Evolutionary conservation across 805 yeast genomes (phyloP).

Genomic region (Hanseniaspora mollemarum): DNA sequence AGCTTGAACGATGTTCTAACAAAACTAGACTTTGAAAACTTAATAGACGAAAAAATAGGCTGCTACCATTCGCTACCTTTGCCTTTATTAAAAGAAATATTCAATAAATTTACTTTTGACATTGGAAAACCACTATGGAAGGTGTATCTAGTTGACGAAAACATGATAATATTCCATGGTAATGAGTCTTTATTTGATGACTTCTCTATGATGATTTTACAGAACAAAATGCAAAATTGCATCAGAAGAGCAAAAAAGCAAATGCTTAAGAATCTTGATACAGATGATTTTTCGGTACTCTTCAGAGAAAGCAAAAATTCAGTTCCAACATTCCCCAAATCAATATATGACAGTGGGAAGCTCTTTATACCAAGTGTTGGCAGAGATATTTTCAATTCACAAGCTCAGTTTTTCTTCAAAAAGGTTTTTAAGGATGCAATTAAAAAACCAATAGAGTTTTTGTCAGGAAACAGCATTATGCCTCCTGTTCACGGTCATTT

Average conservation of each 20-base stretch:
- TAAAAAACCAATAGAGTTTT: conserved; percentile 23
- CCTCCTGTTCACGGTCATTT: conserved; percentile 15
- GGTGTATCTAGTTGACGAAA: conserved; percentile 24
- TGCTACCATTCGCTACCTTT: conserved; percentile 26
- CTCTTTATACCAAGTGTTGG: conserved; percentile 24
- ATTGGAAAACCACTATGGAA: conserved; percentile 26
- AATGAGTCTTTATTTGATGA: conserved; percentile 27
- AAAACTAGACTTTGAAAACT: conserved; percentile 22
- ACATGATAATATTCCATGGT: conserved; percentile 26
- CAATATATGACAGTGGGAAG: conserved; percentile 24
- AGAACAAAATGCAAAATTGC: conserved; percentile 21
- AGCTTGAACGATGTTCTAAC: conserved; percentile 22
- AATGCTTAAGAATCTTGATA: not conserved
- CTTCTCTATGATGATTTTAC: conserved; percentile 27
- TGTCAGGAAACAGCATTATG: conserved; percentile 15
- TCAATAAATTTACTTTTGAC: conserved; percentile 22
- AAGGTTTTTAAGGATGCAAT: conserved; percentile 22
- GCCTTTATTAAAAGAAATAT: conserved; percentile 24
- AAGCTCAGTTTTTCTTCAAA: conserved; percentile 26
- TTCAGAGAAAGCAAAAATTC: conserved; percentile 8
- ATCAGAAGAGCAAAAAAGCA: conserved; percentile 15
- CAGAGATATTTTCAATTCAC: conserved; percentile 22
- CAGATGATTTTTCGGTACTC: conserved; percentile 5
- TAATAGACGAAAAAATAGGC: conserved; percentile 24
- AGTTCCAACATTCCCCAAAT: conserved; percentile 20